Evolutionary conservation across 2,329 filamentous ascomycete species (phyloP).

Genomic region (Septoria petroselini): DNA sequence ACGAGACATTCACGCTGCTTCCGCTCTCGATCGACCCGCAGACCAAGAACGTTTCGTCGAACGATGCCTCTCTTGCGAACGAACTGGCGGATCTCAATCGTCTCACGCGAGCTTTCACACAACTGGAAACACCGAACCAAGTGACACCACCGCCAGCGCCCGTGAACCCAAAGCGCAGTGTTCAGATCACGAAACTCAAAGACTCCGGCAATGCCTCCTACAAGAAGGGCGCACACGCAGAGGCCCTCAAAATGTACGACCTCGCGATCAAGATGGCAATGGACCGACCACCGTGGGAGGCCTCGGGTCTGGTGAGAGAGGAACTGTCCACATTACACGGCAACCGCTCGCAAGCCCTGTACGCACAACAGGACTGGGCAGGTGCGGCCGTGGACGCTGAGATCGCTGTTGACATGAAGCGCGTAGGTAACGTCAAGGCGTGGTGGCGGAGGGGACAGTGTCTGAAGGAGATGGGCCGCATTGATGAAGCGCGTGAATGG

Average conservation of each 20-base stretch:
- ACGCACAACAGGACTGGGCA: constrained; percentile 76
- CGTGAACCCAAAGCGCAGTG: constrained; percentile 87
- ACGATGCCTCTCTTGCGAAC: constrained; percentile 41
- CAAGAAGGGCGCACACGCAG: constrained; percentile 69
- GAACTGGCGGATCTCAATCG: constrained; percentile 69
- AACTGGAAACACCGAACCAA: constrained; percentile 56
- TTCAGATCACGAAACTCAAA: constrained; percentile 84
- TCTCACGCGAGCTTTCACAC: constrained; percentile 72
- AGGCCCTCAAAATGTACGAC: constrained; percentile 77
- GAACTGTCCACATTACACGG: constrained; percentile 76
- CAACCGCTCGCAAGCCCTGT: constrained; percentile 87
- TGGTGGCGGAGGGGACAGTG: constrained; percentile 89
- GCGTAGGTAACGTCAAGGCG: constrained; percentile 83
- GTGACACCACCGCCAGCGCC: constrained; percentile 83
- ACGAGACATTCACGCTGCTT: constrained; percentile 24
- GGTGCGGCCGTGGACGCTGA: constrained; percentile 86
- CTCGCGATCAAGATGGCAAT: constrained; percentile 90
- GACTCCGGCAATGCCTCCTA: constrained; percentile 81
- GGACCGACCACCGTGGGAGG: constrained; percentile 81
- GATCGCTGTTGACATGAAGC: constrained; percentile 81
- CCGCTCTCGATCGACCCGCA: constrained; percentile 71
- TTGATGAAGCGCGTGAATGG: constrained; percentile 79
- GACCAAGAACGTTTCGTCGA: constrained; percentile 66
- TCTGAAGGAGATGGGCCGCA: constrained; percentile 82
- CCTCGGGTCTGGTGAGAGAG: constrained; percentile 75